Conservation (phyloP, 2,329 filamentous ascomycete genomes). For the Aotearoamyces nothofagi region DNA sequence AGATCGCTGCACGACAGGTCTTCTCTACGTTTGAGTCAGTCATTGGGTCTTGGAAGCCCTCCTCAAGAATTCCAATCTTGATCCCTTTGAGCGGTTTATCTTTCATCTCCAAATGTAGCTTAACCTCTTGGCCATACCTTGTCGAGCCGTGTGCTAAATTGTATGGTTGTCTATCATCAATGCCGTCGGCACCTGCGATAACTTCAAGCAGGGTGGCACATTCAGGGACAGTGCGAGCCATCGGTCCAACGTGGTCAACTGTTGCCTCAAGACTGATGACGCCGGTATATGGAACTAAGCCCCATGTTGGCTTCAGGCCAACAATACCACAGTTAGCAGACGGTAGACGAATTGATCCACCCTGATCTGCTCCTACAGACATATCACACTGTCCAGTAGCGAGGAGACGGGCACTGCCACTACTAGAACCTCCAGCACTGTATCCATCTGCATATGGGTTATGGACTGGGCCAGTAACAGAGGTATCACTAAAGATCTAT, state of each 20-base stretch:
- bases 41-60: conserved; percentile 28
- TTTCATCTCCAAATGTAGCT: conserved; percentile 4
- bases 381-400: conserved; percentile 26
- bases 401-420: conserved; percentile 30
- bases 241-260: conserved; percentile 33
- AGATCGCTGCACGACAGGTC: conserved; percentile 23
- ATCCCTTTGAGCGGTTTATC: conserved; percentile 17
- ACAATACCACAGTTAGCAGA: conserved; percentile 13
- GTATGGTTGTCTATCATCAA: conserved; percentile 29
- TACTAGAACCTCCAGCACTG: conserved; percentile 32
- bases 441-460: conserved; percentile 30
- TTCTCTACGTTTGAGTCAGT: conserved; percentile 22
- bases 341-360: conserved; percentile 13
- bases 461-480: conserved; percentile 16
- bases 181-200: conserved; percentile 30
- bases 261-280: conserved; percentile 32
- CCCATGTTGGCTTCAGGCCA: conserved; percentile 14
- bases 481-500: conserved; percentile 8
- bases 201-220: conserved; percentile 26
- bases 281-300: conserved; percentile 13
- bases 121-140: conserved; percentile 12
- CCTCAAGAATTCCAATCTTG: conserved; percentile 27
- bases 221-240: conserved; percentile 25
- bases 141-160: conserved; percentile 14
- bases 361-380: conserved; percentile 18